Conservation (phyloP, 106 monocot species). For the Xerophyta viscosa region DNA sequence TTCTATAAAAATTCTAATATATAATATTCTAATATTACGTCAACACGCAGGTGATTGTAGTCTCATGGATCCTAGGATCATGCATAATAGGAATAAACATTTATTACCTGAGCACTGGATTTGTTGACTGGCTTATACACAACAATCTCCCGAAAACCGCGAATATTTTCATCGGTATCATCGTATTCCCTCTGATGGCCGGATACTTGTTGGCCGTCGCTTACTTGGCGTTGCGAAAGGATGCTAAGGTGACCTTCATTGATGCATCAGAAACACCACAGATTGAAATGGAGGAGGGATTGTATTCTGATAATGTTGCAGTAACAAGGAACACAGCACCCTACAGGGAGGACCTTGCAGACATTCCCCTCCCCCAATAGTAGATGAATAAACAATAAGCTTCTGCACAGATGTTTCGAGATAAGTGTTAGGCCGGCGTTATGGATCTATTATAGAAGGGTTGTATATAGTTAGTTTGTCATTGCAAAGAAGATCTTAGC, state of each 20-base stretch:
- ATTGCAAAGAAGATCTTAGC: no score
- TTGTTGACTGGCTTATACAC: constrained; percentile 57
- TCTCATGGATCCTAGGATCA: constrained; percentile 61
- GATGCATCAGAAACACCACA: constrained; percentile 3
- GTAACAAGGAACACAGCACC: constrained; percentile 16
- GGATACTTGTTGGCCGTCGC: constrained; percentile 36
- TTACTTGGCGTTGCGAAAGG: constrained; percentile 66
- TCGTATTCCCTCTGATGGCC: constrained; percentile 78
- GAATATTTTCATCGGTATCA: constrained; percentile 37
- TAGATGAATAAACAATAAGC: no score
- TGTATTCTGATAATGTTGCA: background rate
- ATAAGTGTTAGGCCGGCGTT: no score
- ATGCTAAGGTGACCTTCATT: constrained; percentile 28
- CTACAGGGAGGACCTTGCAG: constrained; percentile 46
- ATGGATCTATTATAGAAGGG: no score
- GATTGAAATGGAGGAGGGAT: constrained; percentile 37
- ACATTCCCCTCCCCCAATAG: constrained; percentile 41
- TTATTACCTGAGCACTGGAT: constrained; percentile 66
- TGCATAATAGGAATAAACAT: constrained; percentile 62
- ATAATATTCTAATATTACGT: no score
- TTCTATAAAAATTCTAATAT: no score
- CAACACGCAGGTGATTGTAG: constrained; percentile 63
- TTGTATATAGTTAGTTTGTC: no score
- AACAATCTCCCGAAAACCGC: constrained; percentile 48
- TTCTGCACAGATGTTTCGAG: no score